Evolutionary conservation across 441 rosid genomes (phyloP), one percentile per base, ranked within the genome.

Genomic region (Biscutella laevigata): DNA sequence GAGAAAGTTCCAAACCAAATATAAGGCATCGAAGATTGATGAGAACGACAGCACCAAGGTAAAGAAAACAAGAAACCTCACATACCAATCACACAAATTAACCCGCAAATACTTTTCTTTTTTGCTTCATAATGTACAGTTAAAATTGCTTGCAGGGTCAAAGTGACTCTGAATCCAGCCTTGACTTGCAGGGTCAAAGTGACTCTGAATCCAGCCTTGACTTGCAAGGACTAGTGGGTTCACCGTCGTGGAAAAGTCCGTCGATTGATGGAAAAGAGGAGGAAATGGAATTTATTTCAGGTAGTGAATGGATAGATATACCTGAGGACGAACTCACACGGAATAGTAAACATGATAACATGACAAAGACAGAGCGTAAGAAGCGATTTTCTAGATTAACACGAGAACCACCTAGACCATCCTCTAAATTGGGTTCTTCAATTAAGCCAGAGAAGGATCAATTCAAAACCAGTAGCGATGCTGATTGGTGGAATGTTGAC

Each of bases 261-360:
- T 70, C 61, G 19, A 26, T 53, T 22, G 71, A 57, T 28, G 69
- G 39, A 12, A 78, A 73, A 57, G 83, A 76, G 9, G 83, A 77
- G 2, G 89, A 81, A 13, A 66, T 40, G 54, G 85, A 81, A 34
- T 68, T 73, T 5, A 54, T 21, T 4, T 67, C 73, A 17, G 77
- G 83, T 12, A 43, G 64, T 2, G 84, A 85, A 15, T 83, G 95
- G 87, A 70, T 78, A 34, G 95, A 81, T 30, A 81, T 71, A 64
- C 70, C 53, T 29, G 67, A 58, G 5, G 66, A 59, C 6, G 66
- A 53, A 48, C 32, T 66, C 45, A 66, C 45, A 0, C 52, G 52
- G 7, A 55, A 3, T 3, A 69, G 63, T 71, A 79, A 77, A 53
- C 70, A 40, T 32, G 75, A 66, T 50, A 75, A 57, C 25, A 64